Evolutionary conservation across 2,329 filamentous ascomycete species (phyloP).

Genomic region (Fusarium sp.): DNA sequence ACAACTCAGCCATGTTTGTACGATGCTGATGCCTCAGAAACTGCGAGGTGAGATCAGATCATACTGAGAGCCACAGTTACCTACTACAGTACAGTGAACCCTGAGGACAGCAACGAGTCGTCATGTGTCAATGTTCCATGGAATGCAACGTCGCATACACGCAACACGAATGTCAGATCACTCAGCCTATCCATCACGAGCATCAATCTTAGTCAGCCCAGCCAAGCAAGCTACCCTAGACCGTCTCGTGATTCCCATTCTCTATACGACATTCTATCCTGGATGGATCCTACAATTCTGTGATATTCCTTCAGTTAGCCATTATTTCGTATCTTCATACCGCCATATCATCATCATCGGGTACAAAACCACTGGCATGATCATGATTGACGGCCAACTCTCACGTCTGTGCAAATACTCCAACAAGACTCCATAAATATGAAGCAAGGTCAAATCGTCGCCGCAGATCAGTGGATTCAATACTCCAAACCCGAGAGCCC

Average conservation of each 20-base stretch:
- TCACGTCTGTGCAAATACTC: not conserved
- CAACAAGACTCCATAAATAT: not conserved
- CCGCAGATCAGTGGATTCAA: conserved; percentile 20
- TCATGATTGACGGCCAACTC: not conserved
- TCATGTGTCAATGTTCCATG: conserved; percentile 31
- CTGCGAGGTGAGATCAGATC: conserved; percentile 16
- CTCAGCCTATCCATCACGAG: not conserved
- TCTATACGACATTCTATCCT: not conserved
- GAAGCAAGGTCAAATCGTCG: not conserved
- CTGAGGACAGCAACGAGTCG: conserved; percentile 9
- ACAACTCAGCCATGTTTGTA: not conserved
- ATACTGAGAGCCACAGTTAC: not conserved
- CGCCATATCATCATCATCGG: not conserved
- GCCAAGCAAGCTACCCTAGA: conserved; percentile 22
- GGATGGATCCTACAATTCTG: not conserved
- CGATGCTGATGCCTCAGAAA: not conserved
- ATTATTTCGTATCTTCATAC: not conserved
- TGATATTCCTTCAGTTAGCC: not conserved
- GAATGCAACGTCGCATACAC: conserved; percentile 35
- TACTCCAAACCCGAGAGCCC: not conserved
- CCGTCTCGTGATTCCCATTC: not conserved
- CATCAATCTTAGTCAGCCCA: conserved; percentile 9
- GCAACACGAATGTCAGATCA: conserved; percentile 23
- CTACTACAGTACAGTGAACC: not conserved
- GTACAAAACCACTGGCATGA: not conserved